phyloP scores from a whole-genome alignment of 1,284 basidiomycete genomes.

The Austroboletus novae-zelandiae region DNA sequence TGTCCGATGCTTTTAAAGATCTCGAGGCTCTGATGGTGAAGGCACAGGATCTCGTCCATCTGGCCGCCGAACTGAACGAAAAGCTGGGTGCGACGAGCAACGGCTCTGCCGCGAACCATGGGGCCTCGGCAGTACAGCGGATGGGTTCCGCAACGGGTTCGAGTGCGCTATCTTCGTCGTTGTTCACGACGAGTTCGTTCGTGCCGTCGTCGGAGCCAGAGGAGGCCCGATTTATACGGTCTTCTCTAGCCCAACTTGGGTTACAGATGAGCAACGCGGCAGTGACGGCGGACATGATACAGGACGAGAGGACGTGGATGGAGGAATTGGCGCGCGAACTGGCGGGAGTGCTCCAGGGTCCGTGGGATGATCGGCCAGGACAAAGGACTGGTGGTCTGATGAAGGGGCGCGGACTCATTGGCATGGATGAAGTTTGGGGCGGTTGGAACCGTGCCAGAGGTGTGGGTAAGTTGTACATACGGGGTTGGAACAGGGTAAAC shows the following conservation, averaged over 20 bases:
- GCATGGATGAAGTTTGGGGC: slow-evolving; percentile 95
- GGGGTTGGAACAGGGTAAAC: not conserved
- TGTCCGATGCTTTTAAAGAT: slow-evolving; percentile 83
- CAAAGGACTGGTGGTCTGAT: slow-evolving; percentile 50
- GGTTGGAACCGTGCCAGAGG: slow-evolving; percentile 96
- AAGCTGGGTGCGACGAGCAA: slow-evolving; percentile 63
- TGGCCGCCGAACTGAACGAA: slow-evolving; percentile 87
- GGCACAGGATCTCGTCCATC: slow-evolving; percentile 89
- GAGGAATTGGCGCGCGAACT: slow-evolving; percentile 86
- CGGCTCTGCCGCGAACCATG: slow-evolving; percentile 10
- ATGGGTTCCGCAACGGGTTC: slow-evolving; percentile 18
- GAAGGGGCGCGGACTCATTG: slow-evolving; percentile 75
- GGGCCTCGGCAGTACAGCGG: slow-evolving; percentile 5
- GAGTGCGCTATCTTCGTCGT: slow-evolving; percentile 14
- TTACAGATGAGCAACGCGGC: slow-evolving; percentile 75
- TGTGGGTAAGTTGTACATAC: slow-evolving; percentile 61
- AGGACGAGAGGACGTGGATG: slow-evolving; percentile 79
- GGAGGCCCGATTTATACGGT: slow-evolving; percentile 83
- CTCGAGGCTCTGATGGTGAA: slow-evolving; percentile 91
- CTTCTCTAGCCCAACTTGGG: slow-evolving; percentile 87
- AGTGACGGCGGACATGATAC: slow-evolving; percentile 88
- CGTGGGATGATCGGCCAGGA: slow-evolving; percentile 11
- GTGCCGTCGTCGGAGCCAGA: slow-evolving; percentile 55
- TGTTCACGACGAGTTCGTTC: slow-evolving; percentile 29
- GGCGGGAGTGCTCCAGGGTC: slow-evolving; percentile 67